Evolutionary conservation across 768 basidiomycete species (phyloP).

Genomic region (Panaeolus cyanescens): DNA sequence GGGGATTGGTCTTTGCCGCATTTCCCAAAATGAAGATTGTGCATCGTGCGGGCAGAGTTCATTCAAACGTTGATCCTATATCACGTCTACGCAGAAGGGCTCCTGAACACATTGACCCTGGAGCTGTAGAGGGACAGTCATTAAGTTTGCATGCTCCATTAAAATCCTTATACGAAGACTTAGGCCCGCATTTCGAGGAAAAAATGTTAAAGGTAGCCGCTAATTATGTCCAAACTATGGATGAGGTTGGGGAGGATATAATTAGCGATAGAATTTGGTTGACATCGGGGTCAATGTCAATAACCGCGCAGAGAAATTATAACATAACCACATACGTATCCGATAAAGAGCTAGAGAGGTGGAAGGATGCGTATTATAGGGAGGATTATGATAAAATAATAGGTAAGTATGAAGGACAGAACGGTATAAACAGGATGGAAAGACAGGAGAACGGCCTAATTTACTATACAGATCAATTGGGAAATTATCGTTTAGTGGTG

Average conservation of each 20-base stretch:
- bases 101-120: constrained; percentile 17
- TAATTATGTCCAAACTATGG: not conserved
- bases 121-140: not conserved
- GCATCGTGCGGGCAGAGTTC: constrained; percentile 37
- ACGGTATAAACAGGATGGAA: too few species aligned
- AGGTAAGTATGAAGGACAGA: too few species aligned
- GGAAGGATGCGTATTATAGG: too few species aligned
- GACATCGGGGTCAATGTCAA: too few species aligned
- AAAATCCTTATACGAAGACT: too few species aligned
- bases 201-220: constrained; percentile 19
- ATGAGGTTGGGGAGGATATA: not conserved
- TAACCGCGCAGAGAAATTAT: too few species aligned
- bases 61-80: constrained; percentile 42
- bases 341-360: too few species aligned
- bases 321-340: too few species aligned
- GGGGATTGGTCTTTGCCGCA: constrained; percentile 36
- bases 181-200: constrained; percentile 27
- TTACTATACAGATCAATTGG: constrained; percentile 24
- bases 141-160: too few species aligned
- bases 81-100: constrained; percentile 27
- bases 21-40: constrained; percentile 35
- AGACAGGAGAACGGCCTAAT: constrained; percentile 16
- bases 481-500: constrained; percentile 26
- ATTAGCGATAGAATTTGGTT: too few species aligned
- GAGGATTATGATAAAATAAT: too few species aligned